Percentiles rank a stretch among this genome's conserved stretches.
phyloP scores from a whole-genome alignment of 345 rosid species.

The Hevea brasiliensis region DNA sequence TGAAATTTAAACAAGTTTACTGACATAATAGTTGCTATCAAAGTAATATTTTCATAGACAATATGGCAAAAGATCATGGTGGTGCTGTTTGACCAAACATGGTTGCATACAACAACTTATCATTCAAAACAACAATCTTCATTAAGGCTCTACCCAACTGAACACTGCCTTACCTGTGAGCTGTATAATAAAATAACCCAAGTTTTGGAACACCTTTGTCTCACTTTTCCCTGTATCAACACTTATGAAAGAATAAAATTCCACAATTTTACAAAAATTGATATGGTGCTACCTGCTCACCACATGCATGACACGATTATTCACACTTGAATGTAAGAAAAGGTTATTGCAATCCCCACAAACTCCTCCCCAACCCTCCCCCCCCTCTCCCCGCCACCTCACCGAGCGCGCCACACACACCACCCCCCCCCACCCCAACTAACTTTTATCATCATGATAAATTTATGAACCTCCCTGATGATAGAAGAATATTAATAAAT shows the following conservation, averaged over 20 bases:
- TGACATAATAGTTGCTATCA: background rate
- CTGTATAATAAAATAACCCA: background rate
- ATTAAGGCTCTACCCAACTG: constrained; percentile 4
- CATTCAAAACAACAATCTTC: constrained; percentile 8
- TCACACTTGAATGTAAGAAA: constrained; percentile 2
- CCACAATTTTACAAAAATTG: background rate
- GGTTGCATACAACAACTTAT: background rate
- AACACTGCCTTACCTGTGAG: background rate
- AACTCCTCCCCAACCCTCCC: too few species aligned
- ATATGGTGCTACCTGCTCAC: background rate
- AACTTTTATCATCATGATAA: background rate
- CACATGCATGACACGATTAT: background rate
- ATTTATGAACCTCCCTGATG: background rate
- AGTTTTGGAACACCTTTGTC: background rate
- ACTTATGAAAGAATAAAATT: background rate
- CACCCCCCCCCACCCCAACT: too few species aligned
- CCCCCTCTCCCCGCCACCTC: too few species aligned
- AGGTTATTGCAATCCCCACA: background rate
- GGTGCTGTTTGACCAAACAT: background rate
- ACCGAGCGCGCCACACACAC: too few species aligned
- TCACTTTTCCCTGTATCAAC: background rate
- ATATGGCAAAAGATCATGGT: background rate
- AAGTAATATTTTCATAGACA: background rate
- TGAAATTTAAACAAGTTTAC: background rate
- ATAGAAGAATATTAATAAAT: background rate